Evolutionary conservation across 306 rosid genomes (phyloP).

Genomic region (Oemleria cerasiformis): DNA sequence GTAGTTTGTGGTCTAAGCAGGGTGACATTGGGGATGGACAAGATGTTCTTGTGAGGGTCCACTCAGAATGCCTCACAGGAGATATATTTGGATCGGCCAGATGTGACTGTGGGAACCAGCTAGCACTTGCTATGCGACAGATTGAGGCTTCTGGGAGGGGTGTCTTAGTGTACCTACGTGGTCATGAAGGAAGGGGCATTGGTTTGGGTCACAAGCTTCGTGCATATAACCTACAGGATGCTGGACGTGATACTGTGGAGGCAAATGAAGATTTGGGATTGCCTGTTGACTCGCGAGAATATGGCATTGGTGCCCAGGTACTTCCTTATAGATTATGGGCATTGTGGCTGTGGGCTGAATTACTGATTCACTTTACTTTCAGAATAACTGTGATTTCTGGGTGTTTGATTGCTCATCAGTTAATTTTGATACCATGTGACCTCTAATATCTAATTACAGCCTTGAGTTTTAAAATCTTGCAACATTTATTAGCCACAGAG

Average conservation of each 20-base stretch:
- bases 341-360: neutral
- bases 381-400: neutral
- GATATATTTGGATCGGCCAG: conserved; percentile 96
- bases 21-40: conserved; percentile 91
- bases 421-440: no score
- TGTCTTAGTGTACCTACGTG: conserved; percentile 83
- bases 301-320: conserved; percentile 99
- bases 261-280: conserved; percentile 93
- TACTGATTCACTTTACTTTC: neutral
- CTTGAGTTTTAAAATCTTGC: no score
- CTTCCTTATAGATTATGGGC: neutral
- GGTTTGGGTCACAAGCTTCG: conserved; percentile 97
- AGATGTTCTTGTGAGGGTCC: conserved; percentile 89
- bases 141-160: conserved; percentile 97
- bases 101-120: conserved; percentile 92
- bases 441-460: no score
- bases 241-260: conserved; percentile 83
- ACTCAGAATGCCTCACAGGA: conserved; percentile 97
- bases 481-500: no score
- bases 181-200: conserved; percentile 96
- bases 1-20: conserved; percentile 31
- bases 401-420: no score
- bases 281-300: conserved; percentile 94
- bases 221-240: conserved; percentile 86
- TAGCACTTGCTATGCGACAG: conserved; percentile 88